phyloP scores from a whole-genome alignment of 2,329 filamentous ascomycete species.

The Microsporum audouinii region DNA sequence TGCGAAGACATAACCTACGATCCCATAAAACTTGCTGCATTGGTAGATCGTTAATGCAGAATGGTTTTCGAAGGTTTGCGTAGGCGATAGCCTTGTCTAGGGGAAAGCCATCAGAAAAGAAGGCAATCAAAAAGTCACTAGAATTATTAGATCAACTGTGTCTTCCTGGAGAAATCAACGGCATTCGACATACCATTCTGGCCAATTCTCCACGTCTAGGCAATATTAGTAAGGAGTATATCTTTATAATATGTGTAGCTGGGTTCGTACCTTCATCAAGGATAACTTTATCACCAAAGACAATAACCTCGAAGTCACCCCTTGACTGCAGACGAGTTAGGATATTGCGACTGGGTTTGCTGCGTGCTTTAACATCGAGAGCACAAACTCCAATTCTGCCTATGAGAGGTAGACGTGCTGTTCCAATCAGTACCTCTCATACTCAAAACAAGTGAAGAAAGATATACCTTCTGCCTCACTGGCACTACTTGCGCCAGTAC shows the following conservation, averaged over 20 bases:
- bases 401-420: conserved; percentile 29
- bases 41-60: conserved; percentile 91
- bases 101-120: conserved; percentile 96
- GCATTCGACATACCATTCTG: conserved; percentile 53
- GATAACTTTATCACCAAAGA: conserved; percentile 98
- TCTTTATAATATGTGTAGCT: neutral
- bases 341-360: conserved; percentile 94
- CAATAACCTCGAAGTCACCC: conserved; percentile 87
- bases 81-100: conserved; percentile 96
- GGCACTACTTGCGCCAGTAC: conserved; percentile 68
- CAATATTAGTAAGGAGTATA: neutral
- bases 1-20: conserved; percentile 72
- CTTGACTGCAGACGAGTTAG: conserved; percentile 83
- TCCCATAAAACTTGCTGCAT: conserved; percentile 99
- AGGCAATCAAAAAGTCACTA: conserved; percentile 86
- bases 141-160: neutral
- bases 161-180: neutral
- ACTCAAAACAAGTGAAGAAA: conserved; percentile 16
- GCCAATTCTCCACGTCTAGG: conserved; percentile 82
- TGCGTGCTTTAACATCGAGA: conserved; percentile 86
- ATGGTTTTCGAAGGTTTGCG: conserved; percentile 81
- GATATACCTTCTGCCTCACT: conserved; percentile 46
- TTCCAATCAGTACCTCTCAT: neutral
- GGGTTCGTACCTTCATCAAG: conserved; percentile 64
- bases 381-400: conserved; percentile 85